These are phyloP conservation scores for Ruellia speciosa DNA, from an alignment of 305 asterid species.

Conservation along the genomic window DNA sequence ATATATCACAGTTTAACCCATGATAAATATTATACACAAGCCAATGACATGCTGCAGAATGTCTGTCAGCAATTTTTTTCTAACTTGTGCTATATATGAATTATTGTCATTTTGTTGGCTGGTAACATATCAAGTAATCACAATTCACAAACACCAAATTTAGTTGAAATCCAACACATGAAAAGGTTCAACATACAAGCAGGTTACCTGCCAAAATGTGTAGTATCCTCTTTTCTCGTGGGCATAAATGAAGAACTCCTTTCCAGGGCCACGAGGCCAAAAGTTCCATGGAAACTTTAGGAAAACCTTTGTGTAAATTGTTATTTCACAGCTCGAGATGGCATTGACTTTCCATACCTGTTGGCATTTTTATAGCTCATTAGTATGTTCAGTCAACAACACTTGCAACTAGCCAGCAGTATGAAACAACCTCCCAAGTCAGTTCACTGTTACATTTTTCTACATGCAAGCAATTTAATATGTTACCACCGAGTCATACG, in stretches of 20 bases:
- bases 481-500: too few relatives aligned
- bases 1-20: neutral
- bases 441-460: neutral
- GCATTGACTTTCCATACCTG: slow-evolving; percentile 95
- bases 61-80: neutral
- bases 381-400: neutral
- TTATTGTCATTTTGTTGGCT: neutral
- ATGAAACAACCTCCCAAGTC: neutral
- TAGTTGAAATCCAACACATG: neutral
- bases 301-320: slow-evolving; percentile 84
- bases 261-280: slow-evolving; percentile 81
- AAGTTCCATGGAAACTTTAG: slow-evolving; percentile 63
- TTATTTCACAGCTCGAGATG: slow-evolving; percentile 51
- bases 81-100: neutral
- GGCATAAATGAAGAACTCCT: slow-evolving; percentile 86
- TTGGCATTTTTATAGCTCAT: slow-evolving; percentile 12
- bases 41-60: slow-evolving; percentile 7
- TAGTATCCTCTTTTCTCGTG: slow-evolving; percentile 83
- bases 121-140: neutral
- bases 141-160: neutral
- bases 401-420: neutral
- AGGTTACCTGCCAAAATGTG: slow-evolving; percentile 84
- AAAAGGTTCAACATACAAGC: neutral
- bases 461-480: too few relatives aligned
- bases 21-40: slow-evolving; percentile 6